These are phyloP conservation scores for Porphyrellus cyaneotinctus DNA, from an alignment of 768 basidiomycete species.

Conservation along the genomic window DNA sequence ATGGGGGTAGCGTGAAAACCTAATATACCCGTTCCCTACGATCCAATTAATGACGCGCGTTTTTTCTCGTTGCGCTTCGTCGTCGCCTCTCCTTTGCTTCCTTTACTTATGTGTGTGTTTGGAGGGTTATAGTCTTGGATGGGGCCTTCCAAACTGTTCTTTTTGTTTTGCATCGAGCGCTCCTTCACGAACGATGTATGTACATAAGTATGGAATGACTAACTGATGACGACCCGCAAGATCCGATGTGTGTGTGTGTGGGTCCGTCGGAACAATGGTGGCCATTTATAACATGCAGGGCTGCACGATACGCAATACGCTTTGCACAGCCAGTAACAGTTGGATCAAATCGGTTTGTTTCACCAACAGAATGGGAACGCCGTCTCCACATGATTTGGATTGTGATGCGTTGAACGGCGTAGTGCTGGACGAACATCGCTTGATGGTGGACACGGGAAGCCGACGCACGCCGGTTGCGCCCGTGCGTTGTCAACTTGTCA, in stretches of 20 bases:
- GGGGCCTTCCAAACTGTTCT: neutral
- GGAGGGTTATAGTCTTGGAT: neutral
- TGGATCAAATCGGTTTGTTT: neutral
- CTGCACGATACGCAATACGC: neutral
- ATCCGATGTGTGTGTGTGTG: neutral
- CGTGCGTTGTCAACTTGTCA: neutral
- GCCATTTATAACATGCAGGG: neutral
- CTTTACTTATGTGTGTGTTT: neutral
- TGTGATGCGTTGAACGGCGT: neutral
- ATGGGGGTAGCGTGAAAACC: constrained; percentile 19
- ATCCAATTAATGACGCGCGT: constrained; percentile 18
- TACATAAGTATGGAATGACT: constrained; percentile 16
- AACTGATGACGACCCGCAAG: neutral
- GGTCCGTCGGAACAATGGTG: constrained; percentile 1
- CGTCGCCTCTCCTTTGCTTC: neutral
- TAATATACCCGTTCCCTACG: constrained; percentile 27
- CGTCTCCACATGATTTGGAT: neutral
- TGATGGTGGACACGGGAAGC: neutral
- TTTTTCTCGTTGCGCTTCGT: neutral
- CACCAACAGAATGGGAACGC: neutral
- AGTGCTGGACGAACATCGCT: neutral
- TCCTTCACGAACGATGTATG: constrained; percentile 12
- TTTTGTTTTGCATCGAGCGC: neutral
- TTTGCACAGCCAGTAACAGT: neutral
- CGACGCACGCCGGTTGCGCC: neutral